Base-by-base conservation (phyloP, 805 yeast species). In the Saccharomycopsis olivae region DNA sequence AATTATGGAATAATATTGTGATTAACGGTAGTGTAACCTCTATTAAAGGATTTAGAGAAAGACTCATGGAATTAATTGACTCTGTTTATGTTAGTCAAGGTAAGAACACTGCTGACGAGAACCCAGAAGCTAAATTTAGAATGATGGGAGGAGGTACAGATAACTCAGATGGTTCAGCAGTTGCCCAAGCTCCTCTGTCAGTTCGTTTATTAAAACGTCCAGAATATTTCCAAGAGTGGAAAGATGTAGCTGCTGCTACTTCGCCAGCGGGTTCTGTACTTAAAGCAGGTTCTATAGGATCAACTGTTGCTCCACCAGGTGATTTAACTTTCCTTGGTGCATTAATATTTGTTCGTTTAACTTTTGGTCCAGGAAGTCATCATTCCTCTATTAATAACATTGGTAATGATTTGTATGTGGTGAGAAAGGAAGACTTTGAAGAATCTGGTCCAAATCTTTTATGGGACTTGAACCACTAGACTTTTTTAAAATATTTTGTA, bases 201-300 rank as follows among this genome's bases (percentile, higher is more conserved):
- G 70, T 88, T 41, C 75, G 71, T 49, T 54, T 75, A 36, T 75
- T 78, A 19, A 78, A 79, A 51, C 70, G 75, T 57, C 94, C 96
- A 0, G 97, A 89, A 41, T 88, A 89, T 58, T 89, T 89, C 61
- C 84, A 95, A 1, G 95, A 85, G 49, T 89, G 96, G 96, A 88
- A 88, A 60, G 75, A 74, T 56, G n/a, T 29, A 10, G 11, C 24
- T 20, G n/a, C n/a, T n/a, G n/a, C n/a, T n/a, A n/a, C n/a, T n/a
- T n/a, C n/a, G n/a, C 24, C 14, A 32, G 28, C 9, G 28, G 13
- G 9, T 9, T 13, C 28, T 24, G 9, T 24, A n/a, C n/a, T n/a
- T n/a, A n/a, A n/a, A n/a, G n/a, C n/a, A n/a, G n/a, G n/a, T n/a
- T n/a, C n/a, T n/a, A n/a, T n/a, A n/a, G n/a, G n/a, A n/a, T n/a